Base-by-base conservation (phyloP, 371 early-diverging fungal species). In the Aphelidium insulamus region DNA sequence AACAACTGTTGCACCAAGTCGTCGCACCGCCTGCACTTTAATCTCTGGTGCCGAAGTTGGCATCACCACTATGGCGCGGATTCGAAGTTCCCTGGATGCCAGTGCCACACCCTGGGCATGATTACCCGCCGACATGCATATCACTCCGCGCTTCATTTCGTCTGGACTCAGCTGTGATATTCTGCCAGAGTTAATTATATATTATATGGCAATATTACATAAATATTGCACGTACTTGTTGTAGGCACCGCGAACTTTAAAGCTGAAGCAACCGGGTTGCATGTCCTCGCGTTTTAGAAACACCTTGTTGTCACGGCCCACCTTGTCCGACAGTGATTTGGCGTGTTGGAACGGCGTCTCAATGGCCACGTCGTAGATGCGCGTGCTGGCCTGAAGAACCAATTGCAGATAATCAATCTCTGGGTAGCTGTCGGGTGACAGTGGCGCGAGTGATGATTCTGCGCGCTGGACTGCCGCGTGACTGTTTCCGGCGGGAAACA, bases 221-320 rank as follows among this genome's bases (percentile, higher is more conserved):
- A n/a, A n/a, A n/a, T n/a, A 33, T 15, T 41, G 32, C 4, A 36
- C 31, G 20, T 56, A 32, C 2, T 62, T 59, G 42, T 69, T 63
- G 34, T 48, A 54, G 10, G 69, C 69, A 7, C 69, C 69, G 26
- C 69, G 55, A 36, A 50, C 49, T 37, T 69, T 69, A 43, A 69
- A 69, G 2, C 36, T 26, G 33, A 34, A 48, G 21, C 36, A 32
- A 24, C 64, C 66, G n/a, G 59, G 53, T 42, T 66, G 66, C 23
- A 66, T 33, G 35, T 54, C 39, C 47, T 68, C 69, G 37, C 62
- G 57, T 37, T 68, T 68, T 37, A 68, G 59, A 17, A 61, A 52
- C n/a, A 69, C 35, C 35, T 33, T 14, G 23, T 18, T 8, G 21
- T 12, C 20, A 9, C 21, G 14, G 28, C 21, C 20, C 22, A 55